Conservation (phyloP, 179 eudicot species). For the Beta macrorhiza region DNA sequence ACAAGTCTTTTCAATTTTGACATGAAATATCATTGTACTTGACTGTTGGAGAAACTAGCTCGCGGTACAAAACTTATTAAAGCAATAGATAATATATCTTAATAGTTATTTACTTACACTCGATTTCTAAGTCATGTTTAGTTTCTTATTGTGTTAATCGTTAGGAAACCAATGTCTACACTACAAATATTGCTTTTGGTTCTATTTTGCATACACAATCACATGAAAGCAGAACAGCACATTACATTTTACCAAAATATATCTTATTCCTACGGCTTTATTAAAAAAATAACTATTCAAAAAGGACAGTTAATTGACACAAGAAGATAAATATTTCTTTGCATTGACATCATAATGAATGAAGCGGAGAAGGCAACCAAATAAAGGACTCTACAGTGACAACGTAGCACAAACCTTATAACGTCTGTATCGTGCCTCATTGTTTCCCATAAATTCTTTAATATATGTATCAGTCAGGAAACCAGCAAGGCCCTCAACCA, state of each 20-base stretch:
- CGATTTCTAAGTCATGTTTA: too few species aligned
- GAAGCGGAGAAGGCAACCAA: neutral
- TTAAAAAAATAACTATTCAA: too few species aligned
- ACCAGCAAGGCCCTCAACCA: slow-evolving; percentile 95
- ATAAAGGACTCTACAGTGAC: neutral
- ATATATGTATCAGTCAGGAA: slow-evolving; percentile 78
- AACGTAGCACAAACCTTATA: slow-evolving; percentile 63
- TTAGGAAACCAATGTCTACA: too few species aligned
- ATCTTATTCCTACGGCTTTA: too few species aligned
- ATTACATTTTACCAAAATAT: too few species aligned
- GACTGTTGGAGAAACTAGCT: neutral
- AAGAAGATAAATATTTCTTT: neutral
- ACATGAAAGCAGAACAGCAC: too few species aligned
- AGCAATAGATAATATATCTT: too few species aligned
- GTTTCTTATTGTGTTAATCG: too few species aligned
- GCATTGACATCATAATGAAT: neutral
- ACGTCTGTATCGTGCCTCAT: slow-evolving; percentile 91
- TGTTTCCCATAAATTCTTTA: slow-evolving; percentile 82
- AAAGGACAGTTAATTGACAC: neutral
- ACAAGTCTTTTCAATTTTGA: neutral
- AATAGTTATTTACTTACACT: too few species aligned
- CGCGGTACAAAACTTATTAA: too few species aligned
- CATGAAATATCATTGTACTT: neutral
- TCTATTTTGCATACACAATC: too few species aligned
- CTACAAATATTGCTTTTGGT: too few species aligned